These are phyloP conservation scores for Colletotrichum spaethianum DNA, from an alignment of 2,329 filamentous ascomycete genomes.

Conservation along the genomic window DNA sequence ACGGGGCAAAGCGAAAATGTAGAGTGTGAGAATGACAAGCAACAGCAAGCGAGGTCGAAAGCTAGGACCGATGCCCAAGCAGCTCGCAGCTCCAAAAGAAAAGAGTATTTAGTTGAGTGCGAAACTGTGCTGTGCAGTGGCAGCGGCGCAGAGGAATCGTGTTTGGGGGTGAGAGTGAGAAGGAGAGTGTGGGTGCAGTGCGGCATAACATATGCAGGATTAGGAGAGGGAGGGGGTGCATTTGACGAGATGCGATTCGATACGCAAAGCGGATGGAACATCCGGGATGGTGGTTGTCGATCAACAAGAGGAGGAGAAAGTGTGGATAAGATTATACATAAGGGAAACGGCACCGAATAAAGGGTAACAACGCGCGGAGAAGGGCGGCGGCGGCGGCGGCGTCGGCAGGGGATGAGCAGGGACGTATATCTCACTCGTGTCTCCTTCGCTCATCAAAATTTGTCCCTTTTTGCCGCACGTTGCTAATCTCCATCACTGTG, in stretches of 20 bases:
- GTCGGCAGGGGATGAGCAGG: neutral
- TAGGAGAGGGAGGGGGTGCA: slow-evolving; percentile 24
- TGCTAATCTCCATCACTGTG: slow-evolving; percentile 1
- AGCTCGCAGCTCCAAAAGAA: neutral
- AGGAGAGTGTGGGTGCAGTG: slow-evolving; percentile 5
- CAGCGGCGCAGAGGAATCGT: neutral
- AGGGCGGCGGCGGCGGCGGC: slow-evolving; percentile 5
- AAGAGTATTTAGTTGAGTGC: neutral
- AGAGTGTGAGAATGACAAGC: neutral
- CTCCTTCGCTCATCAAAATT: neutral
- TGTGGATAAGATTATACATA: slow-evolving; percentile 34
- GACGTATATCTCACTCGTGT: neutral
- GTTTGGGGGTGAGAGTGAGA: neutral
- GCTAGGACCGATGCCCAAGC: slow-evolving; percentile 12
- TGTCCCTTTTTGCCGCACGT: neutral
- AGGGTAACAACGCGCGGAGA: neutral
- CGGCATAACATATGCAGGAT: slow-evolving; percentile 25
- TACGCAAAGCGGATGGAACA: slow-evolving; percentile 31
- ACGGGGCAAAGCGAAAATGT: slow-evolving; percentile 20
- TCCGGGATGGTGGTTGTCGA: slow-evolving; percentile 27
- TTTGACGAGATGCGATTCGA: slow-evolving; percentile 36
- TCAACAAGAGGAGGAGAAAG: slow-evolving; percentile 38
- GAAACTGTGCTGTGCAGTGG: slow-evolving; percentile 3
- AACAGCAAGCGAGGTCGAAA: neutral
- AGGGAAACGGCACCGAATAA: slow-evolving; percentile 16